A percentile compares a stretch with the other conserved stretches of the same genome.
Conservation (phyloP, 768 basidiomycete species). For the Boletus tylopilopsis region DNA sequence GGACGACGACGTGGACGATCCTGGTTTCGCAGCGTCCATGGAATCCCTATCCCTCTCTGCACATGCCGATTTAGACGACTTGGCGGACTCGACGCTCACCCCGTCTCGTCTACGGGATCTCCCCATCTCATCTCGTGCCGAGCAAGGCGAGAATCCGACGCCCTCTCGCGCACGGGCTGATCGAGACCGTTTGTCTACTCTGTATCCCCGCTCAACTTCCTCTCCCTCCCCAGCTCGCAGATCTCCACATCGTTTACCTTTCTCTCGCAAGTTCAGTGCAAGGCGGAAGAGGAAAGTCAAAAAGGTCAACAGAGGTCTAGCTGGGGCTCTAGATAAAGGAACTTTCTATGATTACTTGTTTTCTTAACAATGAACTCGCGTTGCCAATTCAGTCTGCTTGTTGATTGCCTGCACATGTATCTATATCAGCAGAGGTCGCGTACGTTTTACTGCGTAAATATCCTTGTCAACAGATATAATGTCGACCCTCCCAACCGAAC, state of each 20-base stretch:
- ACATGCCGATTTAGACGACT: constrained; percentile 13
- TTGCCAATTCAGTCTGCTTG: not conserved
- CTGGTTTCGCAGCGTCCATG: constrained; percentile 32
- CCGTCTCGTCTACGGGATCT: constrained; percentile 1
- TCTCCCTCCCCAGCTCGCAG: constrained; percentile 53
- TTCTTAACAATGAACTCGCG: constrained; percentile 24
- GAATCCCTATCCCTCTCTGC: constrained; percentile 35
- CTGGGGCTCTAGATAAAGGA: constrained; percentile 17
- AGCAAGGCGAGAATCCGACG: constrained; percentile 2
- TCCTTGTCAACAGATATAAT: constrained; percentile 45
- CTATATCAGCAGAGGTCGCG: not conserved
- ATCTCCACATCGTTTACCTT: constrained; percentile 23
- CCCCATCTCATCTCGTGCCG: not conserved
- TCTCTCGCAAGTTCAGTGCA: constrained; percentile 10
- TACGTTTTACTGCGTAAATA: constrained; percentile 45
- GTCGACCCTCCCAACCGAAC: constrained; percentile 62
- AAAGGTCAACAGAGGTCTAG: constrained; percentile 9
- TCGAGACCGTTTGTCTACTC: constrained; percentile 28
- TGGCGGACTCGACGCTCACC: constrained; percentile 1
- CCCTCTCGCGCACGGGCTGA: constrained; percentile 19
- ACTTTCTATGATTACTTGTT: constrained; percentile 47
- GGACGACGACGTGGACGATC: constrained; percentile 28
- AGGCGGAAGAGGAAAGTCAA: constrained; percentile 17
- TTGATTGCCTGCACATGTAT: not conserved
- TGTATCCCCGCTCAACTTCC: constrained; percentile 41